Evolutionary conservation across 2,329 filamentous ascomycete species (phyloP), one percentile per base, ranked within the genome.

Genomic region (Purpureocillium lavendulum): DNA sequence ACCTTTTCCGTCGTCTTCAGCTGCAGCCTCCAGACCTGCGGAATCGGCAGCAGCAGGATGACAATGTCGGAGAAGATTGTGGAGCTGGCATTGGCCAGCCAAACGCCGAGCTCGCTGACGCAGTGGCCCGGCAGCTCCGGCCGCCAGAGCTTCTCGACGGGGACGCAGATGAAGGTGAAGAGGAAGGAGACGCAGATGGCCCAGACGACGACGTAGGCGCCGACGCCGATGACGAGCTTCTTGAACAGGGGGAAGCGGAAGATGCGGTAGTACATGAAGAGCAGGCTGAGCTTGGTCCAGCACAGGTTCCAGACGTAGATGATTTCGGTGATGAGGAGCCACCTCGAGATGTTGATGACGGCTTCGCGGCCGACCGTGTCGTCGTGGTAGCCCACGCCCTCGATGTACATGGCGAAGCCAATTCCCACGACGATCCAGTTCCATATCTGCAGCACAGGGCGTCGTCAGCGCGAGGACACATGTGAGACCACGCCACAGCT

Each of bases 251-350:
- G 56, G 4, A 64, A 54, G 15, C 55, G 65, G 50, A 73, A 73
- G 44, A 73, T 68, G 46, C 68, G 67, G 49, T 61, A 62, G 55
- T 72, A 73, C 66, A 73, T 69, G 33, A 69, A 50, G 28, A 74
- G 49, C 28, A 73, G 56, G 37, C 64, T 64, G 13, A 71, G 42
- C 45, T 72, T 74, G 10, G 67, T 67, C 53, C 67, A 61, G 32
- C 61, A 63, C 2, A 71, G 52, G 18, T 65, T 68, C 45, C 58
- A 69, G 21, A 59, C 63, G 45, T 70, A 70, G 26, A 70, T 52
- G 40, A 69, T 57, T 46, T 70, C 67, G 15, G 64, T 66, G 11
- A 66, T 61, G 14, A 71, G 50, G 3, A 71, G 60, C 46, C 64
- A 60, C 53, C 71, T 66, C 9, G 61, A 60, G 50, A 67, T 63